phyloP scores from a whole-genome alignment of 805 yeast species.

The Ogataea allantospora region DNA sequence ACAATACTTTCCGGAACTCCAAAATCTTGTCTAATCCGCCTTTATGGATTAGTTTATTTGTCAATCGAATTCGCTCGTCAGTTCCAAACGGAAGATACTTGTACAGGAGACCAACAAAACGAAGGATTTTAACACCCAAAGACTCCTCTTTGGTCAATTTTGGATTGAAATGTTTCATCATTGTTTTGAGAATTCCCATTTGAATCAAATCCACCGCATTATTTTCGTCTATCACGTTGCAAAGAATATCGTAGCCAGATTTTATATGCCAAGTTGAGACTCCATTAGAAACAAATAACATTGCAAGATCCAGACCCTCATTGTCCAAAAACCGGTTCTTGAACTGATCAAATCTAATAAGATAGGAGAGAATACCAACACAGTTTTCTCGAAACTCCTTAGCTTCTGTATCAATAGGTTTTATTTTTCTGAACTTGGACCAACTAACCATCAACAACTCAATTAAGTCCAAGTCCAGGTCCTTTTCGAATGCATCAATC shows the following conservation, averaged over 20 bases:
- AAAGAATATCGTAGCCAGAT: slow-evolving; percentile 13
- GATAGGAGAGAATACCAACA: slow-evolving; percentile 12
- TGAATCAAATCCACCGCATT: slow-evolving; percentile 6
- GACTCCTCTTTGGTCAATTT: slow-evolving; percentile 10
- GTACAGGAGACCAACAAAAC: slow-evolving; percentile 14
- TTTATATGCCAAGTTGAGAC: slow-evolving; percentile 18
- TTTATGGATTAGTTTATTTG: slow-evolving; percentile 20
- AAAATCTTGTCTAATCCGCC: slow-evolving; percentile 14
- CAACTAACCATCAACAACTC: slow-evolving; percentile 11
- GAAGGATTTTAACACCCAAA: slow-evolving; percentile 3
- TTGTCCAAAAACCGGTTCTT: slow-evolving; percentile 5
- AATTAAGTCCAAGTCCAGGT: slow-evolving; percentile 7
- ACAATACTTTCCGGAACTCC: slow-evolving; percentile 2
- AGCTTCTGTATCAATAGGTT: slow-evolving; percentile 4
- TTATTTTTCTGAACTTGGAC: slow-evolving; percentile 14
- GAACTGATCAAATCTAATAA: slow-evolving; percentile 6
- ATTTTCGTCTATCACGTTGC: slow-evolving; percentile 5
- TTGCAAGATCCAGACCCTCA: slow-evolving; percentile 21
- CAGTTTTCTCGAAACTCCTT: slow-evolving; percentile 20
- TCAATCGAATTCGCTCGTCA: slow-evolving; percentile 21
- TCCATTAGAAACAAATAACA: slow-evolving; percentile 12
- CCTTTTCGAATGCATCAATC: slow-evolving; percentile 1
- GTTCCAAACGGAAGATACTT: slow-evolving; percentile 17
- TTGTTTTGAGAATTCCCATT: slow-evolving; percentile 16
- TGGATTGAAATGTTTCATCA: slow-evolving; percentile 13